Percentiles rank a stretch among this genome's conserved stretches.
Evolutionary conservation across 495 filamentous ascomycete species (phyloP).

Genomic region (Podospora didyma): DNA sequence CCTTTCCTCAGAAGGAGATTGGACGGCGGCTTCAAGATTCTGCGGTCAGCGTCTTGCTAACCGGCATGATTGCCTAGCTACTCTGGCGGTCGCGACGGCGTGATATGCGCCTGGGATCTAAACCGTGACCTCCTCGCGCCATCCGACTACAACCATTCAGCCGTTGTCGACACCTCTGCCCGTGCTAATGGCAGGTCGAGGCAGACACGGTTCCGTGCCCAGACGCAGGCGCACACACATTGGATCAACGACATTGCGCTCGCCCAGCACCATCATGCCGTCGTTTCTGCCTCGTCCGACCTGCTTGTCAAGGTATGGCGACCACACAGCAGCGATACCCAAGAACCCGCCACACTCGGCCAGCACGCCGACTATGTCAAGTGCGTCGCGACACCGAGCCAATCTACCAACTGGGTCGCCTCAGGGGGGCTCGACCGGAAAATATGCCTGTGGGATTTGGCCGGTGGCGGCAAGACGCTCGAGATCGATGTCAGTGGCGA

Average conservation of each 20-base stretch:
- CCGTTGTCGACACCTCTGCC: conserved; percentile 28
- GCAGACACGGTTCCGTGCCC: conserved; percentile 68
- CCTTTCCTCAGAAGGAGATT: neutral
- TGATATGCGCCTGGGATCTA: conserved; percentile 93
- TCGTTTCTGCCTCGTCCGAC: conserved; percentile 94
- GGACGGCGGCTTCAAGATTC: neutral
- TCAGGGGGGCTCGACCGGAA: conserved; percentile 94
- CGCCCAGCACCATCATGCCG: conserved; percentile 71
- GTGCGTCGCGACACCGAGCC: conserved; percentile 72
- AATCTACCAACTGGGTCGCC: conserved; percentile 79
- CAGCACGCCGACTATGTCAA: conserved; percentile 96
- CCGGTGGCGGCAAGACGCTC: conserved; percentile 76
- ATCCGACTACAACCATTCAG: conserved; percentile 33
- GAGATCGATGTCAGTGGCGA: conserved; percentile 79
- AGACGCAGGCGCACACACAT: conserved; percentile 96
- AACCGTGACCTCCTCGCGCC: conserved; percentile 46
- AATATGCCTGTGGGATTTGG: conserved; percentile 88
- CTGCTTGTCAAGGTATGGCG: conserved; percentile 93
- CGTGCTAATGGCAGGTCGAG: conserved; percentile 28
- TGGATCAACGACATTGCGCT: conserved; percentile 98
- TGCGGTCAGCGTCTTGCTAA: neutral
- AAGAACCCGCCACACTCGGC: conserved; percentile 75
- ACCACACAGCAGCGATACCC: conserved; percentile 66
- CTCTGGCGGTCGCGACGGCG: conserved; percentile 91
- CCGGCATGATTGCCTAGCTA: conserved; percentile 53